Percentiles rank a stretch among this genome's conserved stretches.
Evolutionary conservation across 768 basidiomycete genomes (phyloP).

Genomic region (Xanthoconium purpureum): DNA sequence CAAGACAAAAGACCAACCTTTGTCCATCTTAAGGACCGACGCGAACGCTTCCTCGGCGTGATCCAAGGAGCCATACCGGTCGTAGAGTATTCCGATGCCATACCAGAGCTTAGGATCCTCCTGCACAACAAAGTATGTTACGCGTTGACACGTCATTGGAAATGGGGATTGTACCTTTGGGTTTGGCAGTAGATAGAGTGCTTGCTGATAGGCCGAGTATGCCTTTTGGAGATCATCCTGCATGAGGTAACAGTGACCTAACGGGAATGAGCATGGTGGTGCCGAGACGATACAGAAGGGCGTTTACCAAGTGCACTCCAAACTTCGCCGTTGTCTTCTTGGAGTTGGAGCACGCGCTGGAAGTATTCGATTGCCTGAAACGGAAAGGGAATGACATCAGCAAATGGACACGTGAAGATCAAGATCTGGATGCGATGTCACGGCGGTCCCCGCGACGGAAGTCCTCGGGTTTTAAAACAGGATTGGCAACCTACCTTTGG

Average conservation of each 20-base stretch:
- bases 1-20: slow-evolving; percentile 52
- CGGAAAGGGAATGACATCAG: slow-evolving; percentile 31
- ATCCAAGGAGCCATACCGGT: slow-evolving; percentile 96
- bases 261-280: slow-evolving; percentile 13
- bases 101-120: slow-evolving; percentile 99
- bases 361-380: slow-evolving; percentile 93
- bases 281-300: slow-evolving; percentile 18
- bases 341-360: slow-evolving; percentile 83
- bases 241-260: slow-evolving; percentile 98
- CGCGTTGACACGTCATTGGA: neutral
- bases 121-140: slow-evolving; percentile 29
- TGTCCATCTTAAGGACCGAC: slow-evolving; percentile 94
- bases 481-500: slow-evolving; percentile 64
- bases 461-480: slow-evolving; percentile 31
- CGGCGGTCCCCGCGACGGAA: slow-evolving; percentile 27
- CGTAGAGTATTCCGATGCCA: slow-evolving; percentile 97
- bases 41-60: slow-evolving; percentile 99
- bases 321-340: slow-evolving; percentile 97
- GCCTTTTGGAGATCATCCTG: slow-evolving; percentile 99
- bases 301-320: slow-evolving; percentile 90
- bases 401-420: slow-evolving; percentile 29
- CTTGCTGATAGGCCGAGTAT: slow-evolving; percentile 97
- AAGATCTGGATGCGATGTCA: slow-evolving; percentile 25
- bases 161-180: slow-evolving; percentile 65
- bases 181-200: slow-evolving; percentile 90